Evolutionary conservation across 2,329 filamentous ascomycete species (phyloP).

Genomic region (Gaeumannomyces tritici): DNA sequence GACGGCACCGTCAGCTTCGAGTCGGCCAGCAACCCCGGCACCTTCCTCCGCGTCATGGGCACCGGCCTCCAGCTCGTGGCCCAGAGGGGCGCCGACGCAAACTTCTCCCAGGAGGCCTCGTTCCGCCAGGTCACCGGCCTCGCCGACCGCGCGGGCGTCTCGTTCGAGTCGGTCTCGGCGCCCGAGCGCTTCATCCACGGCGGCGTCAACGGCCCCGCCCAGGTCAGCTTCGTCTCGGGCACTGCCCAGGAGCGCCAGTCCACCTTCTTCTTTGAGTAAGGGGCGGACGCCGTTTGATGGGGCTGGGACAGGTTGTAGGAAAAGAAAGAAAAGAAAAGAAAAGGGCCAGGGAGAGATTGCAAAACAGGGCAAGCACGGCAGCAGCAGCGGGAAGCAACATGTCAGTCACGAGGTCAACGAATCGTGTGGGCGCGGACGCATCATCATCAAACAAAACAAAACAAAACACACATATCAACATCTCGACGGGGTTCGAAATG

Average conservation of each 20-base stretch:
- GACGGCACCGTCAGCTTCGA: constrained; percentile 14
- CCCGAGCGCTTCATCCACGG: not conserved
- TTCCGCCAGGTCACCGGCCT: constrained; percentile 11
- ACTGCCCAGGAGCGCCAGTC: not conserved
- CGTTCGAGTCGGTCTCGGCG: constrained; percentile 9
- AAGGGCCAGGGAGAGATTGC: not conserved
- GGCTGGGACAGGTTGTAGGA: no score
- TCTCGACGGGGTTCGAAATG: not conserved
- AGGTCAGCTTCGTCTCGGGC: not conserved
- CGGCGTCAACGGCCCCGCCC: not conserved
- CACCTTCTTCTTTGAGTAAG: not conserved
- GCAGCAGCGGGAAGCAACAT: not conserved
- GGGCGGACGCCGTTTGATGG: not conserved
- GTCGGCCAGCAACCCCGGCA: constrained; percentile 13
- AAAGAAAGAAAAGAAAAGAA: no score
- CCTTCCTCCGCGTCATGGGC: constrained; percentile 8
- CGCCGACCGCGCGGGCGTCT: constrained; percentile 19
- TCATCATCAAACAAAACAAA: not conserved
- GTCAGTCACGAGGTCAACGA: not conserved
- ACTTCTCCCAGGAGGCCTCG: constrained; percentile 8
- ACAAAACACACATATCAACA: not conserved
- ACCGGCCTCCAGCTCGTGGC: constrained; percentile 5
- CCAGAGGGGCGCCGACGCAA: constrained; percentile 3
- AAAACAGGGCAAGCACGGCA: not conserved
- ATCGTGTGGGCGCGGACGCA: not conserved